Conservation (phyloP, 2,329 filamentous ascomycete species). For the Nemania sp. region DNA sequence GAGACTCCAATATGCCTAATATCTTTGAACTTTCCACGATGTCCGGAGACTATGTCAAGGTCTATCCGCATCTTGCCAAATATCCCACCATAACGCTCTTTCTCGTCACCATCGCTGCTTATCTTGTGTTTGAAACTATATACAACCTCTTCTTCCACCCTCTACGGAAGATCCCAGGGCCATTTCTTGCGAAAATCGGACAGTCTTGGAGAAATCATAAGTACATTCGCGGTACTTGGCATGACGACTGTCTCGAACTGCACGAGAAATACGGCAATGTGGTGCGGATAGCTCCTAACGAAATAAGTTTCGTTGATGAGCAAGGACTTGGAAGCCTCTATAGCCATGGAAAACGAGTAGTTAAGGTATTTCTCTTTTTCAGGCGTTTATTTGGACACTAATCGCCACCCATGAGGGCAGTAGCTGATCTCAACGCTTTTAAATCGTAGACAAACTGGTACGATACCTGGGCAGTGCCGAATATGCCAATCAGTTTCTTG, state of each 20-base stretch:
- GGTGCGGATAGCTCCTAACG: constrained; percentile 1
- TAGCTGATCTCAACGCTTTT: neutral
- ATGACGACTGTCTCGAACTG: neutral
- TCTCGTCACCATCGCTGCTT: neutral
- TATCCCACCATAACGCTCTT: neutral
- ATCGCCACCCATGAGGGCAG: neutral
- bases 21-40: neutral
- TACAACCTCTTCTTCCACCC: constrained; percentile 1
- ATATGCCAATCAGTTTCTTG: neutral
- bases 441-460: neutral
- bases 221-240: constrained; percentile 1
- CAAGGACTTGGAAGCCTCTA: neutral
- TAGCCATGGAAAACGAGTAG: neutral
- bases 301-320: neutral
- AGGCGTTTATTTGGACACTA: neutral
- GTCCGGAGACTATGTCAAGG: neutral
- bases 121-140: neutral
- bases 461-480: neutral
- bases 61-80: neutral
- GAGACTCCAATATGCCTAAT: neutral
- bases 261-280: neutral
- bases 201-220: neutral
- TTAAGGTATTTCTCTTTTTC: neutral
- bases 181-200: neutral
- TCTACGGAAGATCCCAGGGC: constrained; percentile 1